Base-by-base conservation (phyloP, 1,284 basidiomycete species). In the Irpex sp. region DNA sequence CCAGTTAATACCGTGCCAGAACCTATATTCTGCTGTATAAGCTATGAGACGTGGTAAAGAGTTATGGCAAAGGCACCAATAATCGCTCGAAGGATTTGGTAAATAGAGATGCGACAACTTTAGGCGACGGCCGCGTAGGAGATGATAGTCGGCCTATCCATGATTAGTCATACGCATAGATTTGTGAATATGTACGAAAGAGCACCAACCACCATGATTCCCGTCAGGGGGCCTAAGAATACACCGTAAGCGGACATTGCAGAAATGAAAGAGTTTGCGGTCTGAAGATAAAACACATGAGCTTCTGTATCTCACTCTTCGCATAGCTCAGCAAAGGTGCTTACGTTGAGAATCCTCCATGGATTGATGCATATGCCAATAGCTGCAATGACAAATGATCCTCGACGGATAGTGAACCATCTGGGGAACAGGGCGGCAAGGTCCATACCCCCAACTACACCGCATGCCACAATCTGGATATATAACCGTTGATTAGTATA, bases 341-440 rank as follows among this genome's bases (percentile, higher is more conserved):
- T 32, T 45, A 80, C 79, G 66, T 81, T 80, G 3, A 80, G 73
- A 9, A 80, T 78, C 59, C 75, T 78, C 80, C 80, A 81, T 42
- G 79, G 79, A 32, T 81, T 79, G 66, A 81, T 81, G 49, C 78
- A 79, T 42, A 80, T 78, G 3, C 78, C 80, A 42, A 79, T 76
- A 56, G 77, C 71, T 1, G 78, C 79, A 22, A 80, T 74, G 24
- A 81, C 73, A 68, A 78, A 79, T 1, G 79, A 78, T 1, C 80
- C 79, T 38, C 79, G 73, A 49, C 79, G 76, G 56, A 80, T 80
- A 65, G 78, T 75, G 62, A 80, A 70, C 66, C 75, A 80, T 32
- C 77, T 77, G 22, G 76, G 75, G 4, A 78, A 67, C 6, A 81
- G 66, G 0, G 79, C 79, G 22, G 80, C 76, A 9, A 80, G 69